Conservation (phyloP, 2,329 filamentous ascomycete species). For the Neonectria ditissima region DNA sequence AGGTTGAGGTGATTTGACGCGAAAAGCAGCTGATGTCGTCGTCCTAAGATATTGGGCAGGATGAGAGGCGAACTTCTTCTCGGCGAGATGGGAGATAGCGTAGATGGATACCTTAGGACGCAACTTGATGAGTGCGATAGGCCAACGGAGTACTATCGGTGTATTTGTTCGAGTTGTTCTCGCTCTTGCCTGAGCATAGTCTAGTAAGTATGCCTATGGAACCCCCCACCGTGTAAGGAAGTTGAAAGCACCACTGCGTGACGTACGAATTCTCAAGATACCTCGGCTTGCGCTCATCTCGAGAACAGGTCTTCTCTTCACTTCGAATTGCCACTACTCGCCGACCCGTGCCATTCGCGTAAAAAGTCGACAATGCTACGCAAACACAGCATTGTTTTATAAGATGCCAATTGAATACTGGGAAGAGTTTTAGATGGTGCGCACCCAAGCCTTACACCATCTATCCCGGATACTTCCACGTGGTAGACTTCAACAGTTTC, state of each 20-base stretch:
- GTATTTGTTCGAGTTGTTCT: not conserved
- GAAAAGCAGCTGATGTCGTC: conserved; percentile 16
- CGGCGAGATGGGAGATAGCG: not conserved
- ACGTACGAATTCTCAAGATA: conserved; percentile 8
- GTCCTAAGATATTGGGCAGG: not conserved
- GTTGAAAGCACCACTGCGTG: not conserved
- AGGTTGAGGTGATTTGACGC: conserved; percentile 20
- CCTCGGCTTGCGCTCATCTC: conserved; percentile 34
- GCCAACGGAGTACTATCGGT: conserved; percentile 11
- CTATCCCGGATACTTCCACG: not conserved
- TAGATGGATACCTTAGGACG: not conserved
- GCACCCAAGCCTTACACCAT: not conserved
- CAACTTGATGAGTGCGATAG: not conserved
- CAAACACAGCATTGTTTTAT: not conserved
- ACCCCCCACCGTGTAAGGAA: no score
- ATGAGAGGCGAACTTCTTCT: not conserved
- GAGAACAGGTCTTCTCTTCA: conserved; percentile 32
- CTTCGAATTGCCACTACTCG: not conserved
- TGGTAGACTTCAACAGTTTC: conserved; percentile 14
- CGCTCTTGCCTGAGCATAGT: not conserved
- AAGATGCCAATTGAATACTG: not conserved
- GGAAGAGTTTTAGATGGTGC: not conserved
- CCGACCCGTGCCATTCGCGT: not conserved
- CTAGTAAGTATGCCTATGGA: not conserved
- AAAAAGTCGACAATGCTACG: not conserved